Conservation (phyloP, 2,329 filamentous ascomycete genomes). For the Phialemoniopsis sp. region DNA sequence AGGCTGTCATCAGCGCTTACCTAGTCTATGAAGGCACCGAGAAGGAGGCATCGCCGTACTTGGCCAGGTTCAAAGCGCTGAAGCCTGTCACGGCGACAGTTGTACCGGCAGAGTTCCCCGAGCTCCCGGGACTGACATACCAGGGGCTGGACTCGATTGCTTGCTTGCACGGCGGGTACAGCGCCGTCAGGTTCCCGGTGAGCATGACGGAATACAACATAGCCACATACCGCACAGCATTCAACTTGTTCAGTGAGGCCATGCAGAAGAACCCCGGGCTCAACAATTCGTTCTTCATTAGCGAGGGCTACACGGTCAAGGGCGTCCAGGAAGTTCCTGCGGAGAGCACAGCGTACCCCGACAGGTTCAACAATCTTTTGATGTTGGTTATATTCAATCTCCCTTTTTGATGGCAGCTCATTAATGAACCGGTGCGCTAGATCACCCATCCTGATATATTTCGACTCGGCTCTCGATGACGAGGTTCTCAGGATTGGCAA, state of each 20-base stretch:
- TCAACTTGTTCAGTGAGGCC: neutral
- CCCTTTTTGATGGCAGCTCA: too few relatives aligned
- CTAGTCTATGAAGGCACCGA: too few relatives aligned
- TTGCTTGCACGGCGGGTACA: neutral
- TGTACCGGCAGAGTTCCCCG: too few relatives aligned
- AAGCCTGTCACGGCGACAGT: too few relatives aligned
- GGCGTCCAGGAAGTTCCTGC: conserved; percentile 1
- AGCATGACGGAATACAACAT: neutral
- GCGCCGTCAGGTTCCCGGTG: conserved; percentile 1
- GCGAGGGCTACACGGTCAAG: conserved; percentile 2
- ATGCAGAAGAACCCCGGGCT: conserved; percentile 1
- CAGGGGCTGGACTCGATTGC: too few relatives aligned
- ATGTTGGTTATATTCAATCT: neutral
- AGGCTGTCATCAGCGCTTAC: too few relatives aligned
- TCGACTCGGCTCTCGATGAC: neutral
- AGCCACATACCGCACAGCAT: neutral
- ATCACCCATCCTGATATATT: neutral
- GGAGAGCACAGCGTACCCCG: conserved; percentile 2
- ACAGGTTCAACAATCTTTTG: conserved; percentile 3
- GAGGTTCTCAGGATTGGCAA: neutral
- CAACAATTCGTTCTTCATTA: conserved; percentile 2
- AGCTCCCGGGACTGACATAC: too few relatives aligned
- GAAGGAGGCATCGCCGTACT: too few relatives aligned
- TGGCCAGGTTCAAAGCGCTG: too few relatives aligned
- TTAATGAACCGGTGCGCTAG: neutral